Evolutionary conservation across 2,329 filamentous ascomycete genomes (phyloP).

Genomic region (Penicillium sp.): DNA sequence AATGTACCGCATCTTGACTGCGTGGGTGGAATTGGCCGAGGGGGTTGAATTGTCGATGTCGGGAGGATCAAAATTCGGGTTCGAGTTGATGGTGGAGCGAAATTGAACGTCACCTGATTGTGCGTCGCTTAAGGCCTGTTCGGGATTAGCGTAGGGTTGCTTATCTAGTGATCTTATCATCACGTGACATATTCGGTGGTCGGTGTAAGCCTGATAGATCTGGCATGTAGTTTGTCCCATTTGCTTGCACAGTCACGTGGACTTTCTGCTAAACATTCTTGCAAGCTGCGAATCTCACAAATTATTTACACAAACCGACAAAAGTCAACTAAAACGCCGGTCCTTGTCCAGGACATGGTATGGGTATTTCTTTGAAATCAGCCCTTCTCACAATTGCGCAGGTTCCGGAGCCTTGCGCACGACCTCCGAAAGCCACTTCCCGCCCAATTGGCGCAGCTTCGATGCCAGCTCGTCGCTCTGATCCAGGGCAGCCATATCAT

Average conservation of each 20-base stretch:
- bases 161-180: constrained; percentile 21
- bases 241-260: background rate
- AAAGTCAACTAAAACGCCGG: background rate
- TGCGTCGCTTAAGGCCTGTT: constrained; percentile 46
- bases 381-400: background rate
- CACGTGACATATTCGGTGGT: background rate
- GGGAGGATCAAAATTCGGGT: constrained; percentile 44
- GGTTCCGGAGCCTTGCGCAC: constrained; percentile 11
- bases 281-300: background rate
- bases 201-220: background rate
- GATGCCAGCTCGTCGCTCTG: constrained; percentile 65
- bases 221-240: background rate
- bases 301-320: background rate
- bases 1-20: constrained; percentile 98
- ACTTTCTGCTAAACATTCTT: too few species aligned
- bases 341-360: constrained; percentile 2
- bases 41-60: constrained; percentile 43
- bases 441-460: constrained; percentile 73
- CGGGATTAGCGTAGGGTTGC: constrained; percentile 44
- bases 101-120: constrained; percentile 43
- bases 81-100: constrained; percentile 43
- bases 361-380: background rate
- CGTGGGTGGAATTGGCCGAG: constrained; percentile 45
- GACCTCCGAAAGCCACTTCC: constrained; percentile 59
- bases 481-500: constrained; percentile 77